Evolutionary conservation across 805 yeast species (phyloP), one percentile per base, ranked within the genome.

Genomic region (Yarrowia sp.): DNA sequence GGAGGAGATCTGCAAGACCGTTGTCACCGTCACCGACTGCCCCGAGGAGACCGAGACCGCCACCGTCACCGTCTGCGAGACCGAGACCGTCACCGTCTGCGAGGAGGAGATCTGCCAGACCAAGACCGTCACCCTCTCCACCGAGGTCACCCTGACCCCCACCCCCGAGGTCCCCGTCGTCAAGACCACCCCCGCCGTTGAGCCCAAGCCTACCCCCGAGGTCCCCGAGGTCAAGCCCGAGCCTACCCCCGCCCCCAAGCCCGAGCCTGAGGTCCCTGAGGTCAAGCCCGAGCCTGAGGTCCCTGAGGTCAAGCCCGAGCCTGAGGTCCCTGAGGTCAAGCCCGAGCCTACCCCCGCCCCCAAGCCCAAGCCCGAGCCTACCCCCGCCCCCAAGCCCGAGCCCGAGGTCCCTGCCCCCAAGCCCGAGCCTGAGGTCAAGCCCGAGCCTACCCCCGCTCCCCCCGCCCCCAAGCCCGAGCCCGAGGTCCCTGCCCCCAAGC

Each of bases 21-120:
- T 58, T 43, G 64, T 58, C 64, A 58, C 64, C 49, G 64, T 58
- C 45, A 58, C 64, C n/a, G 64, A 58, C 64, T 58, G 64, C 64
- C 64, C 64, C 49, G 49, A 1, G 8, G 49, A 41, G 49, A 58
- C 64, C 41, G 64, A 58, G 64, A 58, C 64, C 41, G 64, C 49
- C 64, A 58, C 64, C 64, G 49, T 58, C 50, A 58, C 64, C 49
- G 64, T 58, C 11, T 58, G 64, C 41, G 64, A 58, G 64, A 58
- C 64, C 49, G 64, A 58, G 49, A 58, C 64, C 64, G 64, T 58
- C 64, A 58, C 64, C 41, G 64, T 58, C 64, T 58, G 64, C 11
- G 64, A 58, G 22, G 50, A 58, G 64, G 64, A 58, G 8, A 16
- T 43, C 50, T 58, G 64, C 64, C 48, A 58, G 16, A 58, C 64